Conservation (phyloP, 2,329 filamentous ascomycete species). For the Onygenales sp. region DNA sequence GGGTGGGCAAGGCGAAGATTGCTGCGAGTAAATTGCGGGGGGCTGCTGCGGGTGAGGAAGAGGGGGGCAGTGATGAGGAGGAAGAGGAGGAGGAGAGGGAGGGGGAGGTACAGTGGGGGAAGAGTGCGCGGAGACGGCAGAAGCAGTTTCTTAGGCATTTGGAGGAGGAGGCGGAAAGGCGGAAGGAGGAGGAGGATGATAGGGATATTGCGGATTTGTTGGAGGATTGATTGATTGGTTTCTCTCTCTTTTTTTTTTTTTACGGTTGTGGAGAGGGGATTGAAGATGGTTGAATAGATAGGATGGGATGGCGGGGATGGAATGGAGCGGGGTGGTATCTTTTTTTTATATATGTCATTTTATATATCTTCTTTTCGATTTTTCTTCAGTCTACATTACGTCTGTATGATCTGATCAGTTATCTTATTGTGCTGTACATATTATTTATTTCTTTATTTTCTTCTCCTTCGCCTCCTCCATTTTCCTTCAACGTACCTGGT, state of each 20-base stretch:
- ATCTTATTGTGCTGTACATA: too few species aligned
- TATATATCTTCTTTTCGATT: too few species aligned
- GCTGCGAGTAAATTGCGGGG: constrained; percentile 57
- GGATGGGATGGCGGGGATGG: too few species aligned
- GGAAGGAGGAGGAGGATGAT: constrained; percentile 57
- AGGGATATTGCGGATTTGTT: constrained; percentile 68
- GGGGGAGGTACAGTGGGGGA: constrained; percentile 49
- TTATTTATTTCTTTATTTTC: too few species aligned
- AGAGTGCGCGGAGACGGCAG: constrained; percentile 60
- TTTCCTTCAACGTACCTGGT: too few species aligned
- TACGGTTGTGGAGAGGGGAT: not conserved
- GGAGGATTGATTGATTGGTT: constrained; percentile 36
- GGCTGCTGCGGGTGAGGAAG: constrained; percentile 43
- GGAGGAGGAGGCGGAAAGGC: constrained; percentile 53
- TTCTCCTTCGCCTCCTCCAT: too few species aligned
- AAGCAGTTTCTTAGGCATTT: constrained; percentile 57
- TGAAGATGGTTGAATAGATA: too few species aligned
- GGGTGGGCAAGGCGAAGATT: constrained; percentile 41
- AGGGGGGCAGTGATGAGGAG: constrained; percentile 40
- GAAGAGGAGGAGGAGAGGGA: constrained; percentile 30
- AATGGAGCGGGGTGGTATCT: too few species aligned
- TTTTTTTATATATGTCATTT: too few species aligned
- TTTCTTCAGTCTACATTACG: too few species aligned
- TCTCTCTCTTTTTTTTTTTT: not conserved
- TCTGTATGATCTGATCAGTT: too few species aligned